Evolutionary conservation across 768 basidiomycete genomes (phyloP).

Genomic region (Lyophyllum semitale): DNA sequence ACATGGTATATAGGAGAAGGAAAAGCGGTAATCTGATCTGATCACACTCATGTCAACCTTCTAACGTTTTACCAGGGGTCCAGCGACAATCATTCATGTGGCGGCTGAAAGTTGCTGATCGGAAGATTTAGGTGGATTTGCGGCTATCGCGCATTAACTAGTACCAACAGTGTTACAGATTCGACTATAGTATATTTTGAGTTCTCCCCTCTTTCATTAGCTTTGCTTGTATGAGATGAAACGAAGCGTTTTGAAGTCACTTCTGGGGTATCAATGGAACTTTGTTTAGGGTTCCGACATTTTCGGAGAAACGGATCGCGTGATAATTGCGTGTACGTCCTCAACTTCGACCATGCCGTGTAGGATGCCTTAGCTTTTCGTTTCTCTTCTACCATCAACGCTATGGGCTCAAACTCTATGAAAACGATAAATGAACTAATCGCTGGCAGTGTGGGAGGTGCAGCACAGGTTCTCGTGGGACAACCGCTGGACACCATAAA

Average conservation of each 20-base stretch:
- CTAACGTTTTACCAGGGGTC: neutral
- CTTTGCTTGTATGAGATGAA: too few relatives aligned
- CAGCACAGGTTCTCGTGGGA: conserved; percentile 92
- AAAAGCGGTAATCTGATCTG: neutral
- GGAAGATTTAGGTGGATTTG: too few relatives aligned
- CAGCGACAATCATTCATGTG: conserved; percentile 9
- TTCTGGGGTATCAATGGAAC: too few relatives aligned
- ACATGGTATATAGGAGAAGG: neutral
- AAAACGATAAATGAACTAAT: conserved; percentile 79
- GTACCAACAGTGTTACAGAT: too few relatives aligned
- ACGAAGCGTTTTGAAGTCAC: too few relatives aligned
- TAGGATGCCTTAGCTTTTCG: neutral
- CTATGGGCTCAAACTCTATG: conserved; percentile 25
- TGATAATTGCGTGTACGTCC: conserved; percentile 10
- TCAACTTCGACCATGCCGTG: neutral
- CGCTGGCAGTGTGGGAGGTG: conserved; percentile 90
- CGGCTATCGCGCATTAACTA: too few relatives aligned
- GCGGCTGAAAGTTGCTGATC: neutral
- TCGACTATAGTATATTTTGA: too few relatives aligned
- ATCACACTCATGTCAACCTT: neutral
- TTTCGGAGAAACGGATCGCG: conserved; percentile 10
- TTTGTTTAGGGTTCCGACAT: neutral
- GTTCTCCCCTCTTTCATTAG: too few relatives aligned
- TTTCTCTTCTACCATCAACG: neutral
- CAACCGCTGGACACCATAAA: conserved; percentile 90